A percentile compares a stretch with the other conserved stretches of the same genome.
Evolutionary conservation across 257 asterid genomes (phyloP).

Genomic region (Solanum chilense): DNA sequence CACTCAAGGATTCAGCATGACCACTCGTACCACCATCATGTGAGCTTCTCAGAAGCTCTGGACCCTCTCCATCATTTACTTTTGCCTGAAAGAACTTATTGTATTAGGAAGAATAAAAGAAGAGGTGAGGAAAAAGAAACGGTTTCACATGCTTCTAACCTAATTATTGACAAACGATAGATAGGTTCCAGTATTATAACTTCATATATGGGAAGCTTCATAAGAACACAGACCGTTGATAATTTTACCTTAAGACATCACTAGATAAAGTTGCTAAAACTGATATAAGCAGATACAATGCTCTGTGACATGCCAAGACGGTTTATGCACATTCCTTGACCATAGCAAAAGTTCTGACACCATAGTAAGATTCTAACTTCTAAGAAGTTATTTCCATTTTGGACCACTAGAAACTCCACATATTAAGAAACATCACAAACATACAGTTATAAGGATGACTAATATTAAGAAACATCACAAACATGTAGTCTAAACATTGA

Average conservation of each 20-base stretch:
- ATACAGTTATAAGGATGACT: background rate
- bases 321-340: background rate
- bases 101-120: background rate
- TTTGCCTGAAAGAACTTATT: constrained; percentile 50
- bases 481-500: background rate
- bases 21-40: constrained; percentile 62
- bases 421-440: background rate
- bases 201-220: background rate
- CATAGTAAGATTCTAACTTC: background rate
- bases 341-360: background rate
- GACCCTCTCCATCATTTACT: constrained; percentile 92
- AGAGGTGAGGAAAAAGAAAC: background rate
- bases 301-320: background rate
- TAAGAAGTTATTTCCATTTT: background rate
- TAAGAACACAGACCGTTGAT: background rate
- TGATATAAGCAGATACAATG: background rate
- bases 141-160: background rate
- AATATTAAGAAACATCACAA: background rate
- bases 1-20: constrained; percentile 82
- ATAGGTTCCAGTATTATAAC: background rate
- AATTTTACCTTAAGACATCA: background rate
- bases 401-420: background rate
- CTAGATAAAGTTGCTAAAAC: background rate
- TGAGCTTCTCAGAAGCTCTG: constrained; percentile 74
- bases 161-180: background rate